Conservation (phyloP, 495 filamentous ascomycete species). For the Trichocladium uniseriatum region DNA sequence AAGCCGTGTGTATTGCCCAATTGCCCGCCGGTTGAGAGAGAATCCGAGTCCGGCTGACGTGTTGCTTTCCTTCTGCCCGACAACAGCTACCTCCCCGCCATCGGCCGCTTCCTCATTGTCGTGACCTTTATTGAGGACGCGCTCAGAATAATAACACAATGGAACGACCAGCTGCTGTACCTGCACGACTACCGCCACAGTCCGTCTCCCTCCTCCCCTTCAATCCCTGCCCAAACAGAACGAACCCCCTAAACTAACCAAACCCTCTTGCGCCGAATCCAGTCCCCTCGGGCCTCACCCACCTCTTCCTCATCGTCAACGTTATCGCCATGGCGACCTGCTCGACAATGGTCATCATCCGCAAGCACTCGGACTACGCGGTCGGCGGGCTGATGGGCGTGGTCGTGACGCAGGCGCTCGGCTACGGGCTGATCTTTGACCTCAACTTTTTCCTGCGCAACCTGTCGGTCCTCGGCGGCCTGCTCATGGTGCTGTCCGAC, state of each 20-base stretch:
- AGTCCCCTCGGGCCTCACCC: conserved; percentile 88
- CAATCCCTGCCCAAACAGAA: background rate
- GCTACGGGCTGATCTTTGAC: conserved; percentile 97
- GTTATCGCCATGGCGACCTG: conserved; percentile 80
- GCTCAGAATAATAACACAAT: conserved; percentile 93
- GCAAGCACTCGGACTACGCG: conserved; percentile 85
- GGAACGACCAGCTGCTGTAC: conserved; percentile 89
- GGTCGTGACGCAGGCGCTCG: conserved; percentile 90
- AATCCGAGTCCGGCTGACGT: too few relatives aligned
- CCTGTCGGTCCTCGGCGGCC: conserved; percentile 88
- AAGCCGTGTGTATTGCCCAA: conserved; percentile 75
- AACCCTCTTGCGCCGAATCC: background rate
- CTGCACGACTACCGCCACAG: conserved; percentile 88
- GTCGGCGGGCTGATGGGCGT: conserved; percentile 83
- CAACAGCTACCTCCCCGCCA: conserved; percentile 81
- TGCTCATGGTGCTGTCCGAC: conserved; percentile 96
- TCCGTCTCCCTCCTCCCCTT: conserved; percentile 39
- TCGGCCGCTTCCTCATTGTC: conserved; percentile 94
- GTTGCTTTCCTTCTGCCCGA: background rate
- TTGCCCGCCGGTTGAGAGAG: too few relatives aligned
- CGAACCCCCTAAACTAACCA: conserved; percentile 13
- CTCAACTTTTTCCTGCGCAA: conserved; percentile 99
- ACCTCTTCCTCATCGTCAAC: conserved; percentile 86
- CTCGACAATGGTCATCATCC: conserved; percentile 77
- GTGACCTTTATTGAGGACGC: conserved; percentile 98